Conservation (phyloP, 345 rosid species). For the Iberis pinnata region DNA sequence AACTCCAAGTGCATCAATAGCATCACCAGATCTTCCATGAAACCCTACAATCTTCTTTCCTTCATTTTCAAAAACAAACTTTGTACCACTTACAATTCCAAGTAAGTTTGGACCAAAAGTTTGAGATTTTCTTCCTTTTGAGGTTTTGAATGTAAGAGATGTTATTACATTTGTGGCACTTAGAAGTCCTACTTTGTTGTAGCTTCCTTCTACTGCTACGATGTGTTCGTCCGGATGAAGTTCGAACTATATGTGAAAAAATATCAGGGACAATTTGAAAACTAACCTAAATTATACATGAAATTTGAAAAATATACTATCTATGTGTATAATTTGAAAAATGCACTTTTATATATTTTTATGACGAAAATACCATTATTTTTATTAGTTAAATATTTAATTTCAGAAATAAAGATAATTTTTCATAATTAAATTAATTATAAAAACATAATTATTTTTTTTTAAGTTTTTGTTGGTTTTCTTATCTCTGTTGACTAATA, state of each 20-base stretch:
- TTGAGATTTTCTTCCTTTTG: conserved; percentile 21
- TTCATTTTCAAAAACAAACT: conserved; percentile 13
- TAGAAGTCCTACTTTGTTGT: not conserved
- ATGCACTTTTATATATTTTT: too few species aligned
- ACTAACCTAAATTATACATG: too few species aligned
- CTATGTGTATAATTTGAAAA: too few species aligned
- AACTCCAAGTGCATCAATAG: conserved; percentile 21
- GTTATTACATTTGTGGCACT: conserved; percentile 18
- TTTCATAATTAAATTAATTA: too few species aligned
- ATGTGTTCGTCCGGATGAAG: conserved; percentile 20
- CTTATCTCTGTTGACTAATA: too few species aligned
- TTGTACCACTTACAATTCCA: conserved; percentile 5
- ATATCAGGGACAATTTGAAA: too few species aligned
- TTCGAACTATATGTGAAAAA: conserved; percentile 12
- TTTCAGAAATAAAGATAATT: too few species aligned
- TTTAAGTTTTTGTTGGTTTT: too few species aligned
- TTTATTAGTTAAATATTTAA: too few species aligned
- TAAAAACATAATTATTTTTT: too few species aligned
- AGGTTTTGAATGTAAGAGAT: conserved; percentile 16
- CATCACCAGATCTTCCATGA: conserved; percentile 16
- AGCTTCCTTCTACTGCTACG: conserved; percentile 20
- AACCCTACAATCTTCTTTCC: conserved; percentile 21
- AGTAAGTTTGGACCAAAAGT: conserved; percentile 19
- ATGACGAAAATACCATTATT: too few species aligned
- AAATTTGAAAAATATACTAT: too few species aligned